A percentile compares a stretch with the other conserved stretches of the same genome.
Conservation (phyloP, 257 asterid species). For the Hygrophila difformis region DNA sequence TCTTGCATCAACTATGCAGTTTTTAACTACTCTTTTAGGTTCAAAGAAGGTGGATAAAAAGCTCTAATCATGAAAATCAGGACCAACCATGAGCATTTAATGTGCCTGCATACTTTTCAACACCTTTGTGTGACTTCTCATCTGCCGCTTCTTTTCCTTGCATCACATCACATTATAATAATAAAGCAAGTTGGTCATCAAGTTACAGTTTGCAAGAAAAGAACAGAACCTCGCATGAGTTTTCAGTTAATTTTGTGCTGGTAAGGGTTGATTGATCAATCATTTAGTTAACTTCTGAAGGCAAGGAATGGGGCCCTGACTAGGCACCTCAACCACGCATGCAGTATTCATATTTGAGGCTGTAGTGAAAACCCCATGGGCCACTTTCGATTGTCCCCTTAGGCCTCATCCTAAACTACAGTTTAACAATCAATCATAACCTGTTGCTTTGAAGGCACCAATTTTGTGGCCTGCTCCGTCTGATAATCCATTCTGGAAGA, state of each 20-base stretch:
- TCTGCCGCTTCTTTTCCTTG: conserved; percentile 15
- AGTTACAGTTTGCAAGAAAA: background rate
- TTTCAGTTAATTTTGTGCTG: conserved; percentile 11
- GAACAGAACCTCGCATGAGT: conserved; percentile 8
- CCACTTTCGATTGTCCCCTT: conserved; percentile 18
- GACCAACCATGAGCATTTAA: conserved; percentile 16
- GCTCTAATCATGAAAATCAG: background rate
- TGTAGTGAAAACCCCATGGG: conserved; percentile 18
- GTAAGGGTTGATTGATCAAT: conserved; percentile 14
- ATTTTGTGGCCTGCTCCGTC: conserved; percentile 7
- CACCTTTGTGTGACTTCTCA: conserved; percentile 22
- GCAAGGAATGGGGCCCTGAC: conserved; percentile 26
- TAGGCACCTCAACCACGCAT: conserved; percentile 26
- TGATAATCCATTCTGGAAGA: conserved; percentile 1
- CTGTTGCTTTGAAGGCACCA: conserved; percentile 19
- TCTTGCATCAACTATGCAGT: too few relatives aligned
- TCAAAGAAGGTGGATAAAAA: too few relatives aligned
- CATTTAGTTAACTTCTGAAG: conserved; percentile 8
- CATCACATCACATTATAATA: too few relatives aligned
- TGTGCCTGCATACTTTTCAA: conserved; percentile 13
- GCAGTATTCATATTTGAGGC: conserved; percentile 16
- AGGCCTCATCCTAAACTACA: conserved; percentile 3
- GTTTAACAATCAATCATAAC: background rate
- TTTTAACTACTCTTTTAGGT: too few relatives aligned
- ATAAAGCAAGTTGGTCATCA: too few relatives aligned